Evolutionary conservation across 2,329 filamentous ascomycete genomes (phyloP), one percentile per base, ranked within the genome.

Genomic region (Purpureocillium lavendulum): DNA sequence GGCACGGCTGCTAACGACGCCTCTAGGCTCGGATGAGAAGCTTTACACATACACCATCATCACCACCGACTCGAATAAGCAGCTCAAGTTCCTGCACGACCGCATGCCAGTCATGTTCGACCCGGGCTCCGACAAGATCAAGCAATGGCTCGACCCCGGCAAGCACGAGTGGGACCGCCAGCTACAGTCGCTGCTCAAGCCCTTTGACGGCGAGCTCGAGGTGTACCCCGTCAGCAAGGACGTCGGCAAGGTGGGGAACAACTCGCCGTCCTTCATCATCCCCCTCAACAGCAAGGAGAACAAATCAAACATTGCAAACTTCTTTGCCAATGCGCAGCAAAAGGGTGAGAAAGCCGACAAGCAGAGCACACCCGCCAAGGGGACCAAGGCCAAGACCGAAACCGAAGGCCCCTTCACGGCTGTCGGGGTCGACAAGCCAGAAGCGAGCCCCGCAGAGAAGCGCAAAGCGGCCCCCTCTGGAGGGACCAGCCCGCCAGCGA

Each of bases 41-140:
- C 64, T 80, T 5, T 96, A 90, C 58, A 94, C 87, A 0, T 98
- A 95, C 60, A 90, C 89, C 2, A 79, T 98, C 56, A 90, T 97
- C 58, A 98, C 92, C 1, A 97, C 90, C 1, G 75, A 82, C 44
- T 85, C 87, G 7, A 95, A 90, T 53, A 70, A 80, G 45, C 84
- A 90, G 57, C 70, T 97, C 36, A 80, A 71, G 21, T 97, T 95
- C 49, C 69, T 98, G 14, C 92, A 98, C 57, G 84, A 94, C 54
- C 81, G 92, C 13, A 98, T 98, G 92, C 92, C 92, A 0, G 90
- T 95, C 6, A 85, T 97, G 24, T 60, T 98, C 1, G 81, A 96
- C 6, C 79, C 84, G 4, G 80, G 79, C 4, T 87, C 82, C 1
- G 73, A 84, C 1, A 74, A 70, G 10, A 69, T 95, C 54, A 73